Conservation (phyloP, 2,329 filamentous ascomycete genomes). For the Colletotrichum sp. region DNA sequence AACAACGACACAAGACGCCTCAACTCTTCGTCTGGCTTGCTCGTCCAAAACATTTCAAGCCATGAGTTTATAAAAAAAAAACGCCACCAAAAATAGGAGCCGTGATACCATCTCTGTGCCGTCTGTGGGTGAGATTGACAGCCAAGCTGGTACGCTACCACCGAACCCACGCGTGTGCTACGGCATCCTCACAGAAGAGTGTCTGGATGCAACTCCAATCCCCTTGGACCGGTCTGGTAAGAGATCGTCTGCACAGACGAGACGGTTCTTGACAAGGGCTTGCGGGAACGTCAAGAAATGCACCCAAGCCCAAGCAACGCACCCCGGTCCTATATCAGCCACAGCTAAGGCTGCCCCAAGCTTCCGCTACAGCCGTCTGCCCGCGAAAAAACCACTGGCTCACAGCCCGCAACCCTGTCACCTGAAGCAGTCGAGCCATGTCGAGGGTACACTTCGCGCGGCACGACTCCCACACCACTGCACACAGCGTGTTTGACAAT, state of each 20-base stretch:
- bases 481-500: slow-evolving; percentile 21
- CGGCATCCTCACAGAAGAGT: neutral
- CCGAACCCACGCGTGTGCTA: neutral
- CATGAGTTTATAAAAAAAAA: neutral
- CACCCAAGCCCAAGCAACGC: neutral
- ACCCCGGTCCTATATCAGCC: slow-evolving; percentile 19
- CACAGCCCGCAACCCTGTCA: slow-evolving; percentile 10
- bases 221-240: neutral
- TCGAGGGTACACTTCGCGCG: slow-evolving; percentile 11
- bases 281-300: slow-evolving; percentile 13
- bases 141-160: neutral
- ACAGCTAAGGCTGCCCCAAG: slow-evolving; percentile 10
- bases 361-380: slow-evolving; percentile 16
- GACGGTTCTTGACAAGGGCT: slow-evolving; percentile 2
- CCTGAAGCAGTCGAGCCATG: neutral
- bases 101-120: neutral
- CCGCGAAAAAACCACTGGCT: neutral
- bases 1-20: neutral
- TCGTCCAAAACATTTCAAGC: neutral
- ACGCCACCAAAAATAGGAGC: slow-evolving; percentile 9
- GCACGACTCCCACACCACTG: slow-evolving; percentile 21
- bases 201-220: neutral
- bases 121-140: neutral
- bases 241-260: slow-evolving; percentile 20
- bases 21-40: neutral